Evolutionary conservation across 257 asterid genomes (phyloP).

Genomic region (Penstemon davidsonii): DNA sequence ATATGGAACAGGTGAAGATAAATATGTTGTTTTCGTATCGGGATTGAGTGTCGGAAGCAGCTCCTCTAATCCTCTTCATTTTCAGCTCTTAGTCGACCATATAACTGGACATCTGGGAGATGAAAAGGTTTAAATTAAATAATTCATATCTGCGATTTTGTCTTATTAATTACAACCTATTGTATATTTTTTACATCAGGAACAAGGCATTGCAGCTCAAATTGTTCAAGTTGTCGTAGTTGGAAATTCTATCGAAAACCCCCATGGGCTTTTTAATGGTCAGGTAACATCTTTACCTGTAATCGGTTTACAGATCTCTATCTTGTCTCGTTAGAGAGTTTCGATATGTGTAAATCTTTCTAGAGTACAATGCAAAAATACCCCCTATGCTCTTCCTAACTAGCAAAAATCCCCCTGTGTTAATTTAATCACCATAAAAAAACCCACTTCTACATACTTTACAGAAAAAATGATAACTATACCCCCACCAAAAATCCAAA

Average conservation of each 20-base stretch:
- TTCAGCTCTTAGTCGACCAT: conserved; percentile 93
- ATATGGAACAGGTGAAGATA: conserved; percentile 77
- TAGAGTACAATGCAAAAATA: too few species aligned
- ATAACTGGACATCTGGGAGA: conserved; percentile 98
- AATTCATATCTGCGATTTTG: conserved; percentile 22
- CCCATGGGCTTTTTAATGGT: conserved; percentile 77
- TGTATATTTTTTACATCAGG: conserved; percentile 50
- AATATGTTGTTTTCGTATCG: conserved; percentile 77
- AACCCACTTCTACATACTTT: too few species aligned
- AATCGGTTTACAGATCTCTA: too few species aligned
- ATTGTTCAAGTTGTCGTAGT: conserved; percentile 89
- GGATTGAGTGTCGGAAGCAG: conserved; percentile 84
- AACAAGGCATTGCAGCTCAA: conserved; percentile 81
- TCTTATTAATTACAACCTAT: conserved; percentile 5
- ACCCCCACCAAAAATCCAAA: too few species aligned
- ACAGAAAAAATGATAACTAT: too few species aligned
- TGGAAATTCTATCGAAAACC: conserved; percentile 81
- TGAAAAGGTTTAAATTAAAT: conserved; percentile 54
- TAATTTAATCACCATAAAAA: too few species aligned
- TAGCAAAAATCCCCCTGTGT: too few species aligned
- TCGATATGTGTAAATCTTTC: too few species aligned
- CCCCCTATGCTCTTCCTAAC: too few species aligned
- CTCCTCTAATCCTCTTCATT: conserved; percentile 78
- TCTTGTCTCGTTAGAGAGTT: too few species aligned
- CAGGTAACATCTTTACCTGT: conserved; percentile 56